phyloP scores from a whole-genome alignment of 371 early-diverging fungal species.

The Mortierella sp. region DNA sequence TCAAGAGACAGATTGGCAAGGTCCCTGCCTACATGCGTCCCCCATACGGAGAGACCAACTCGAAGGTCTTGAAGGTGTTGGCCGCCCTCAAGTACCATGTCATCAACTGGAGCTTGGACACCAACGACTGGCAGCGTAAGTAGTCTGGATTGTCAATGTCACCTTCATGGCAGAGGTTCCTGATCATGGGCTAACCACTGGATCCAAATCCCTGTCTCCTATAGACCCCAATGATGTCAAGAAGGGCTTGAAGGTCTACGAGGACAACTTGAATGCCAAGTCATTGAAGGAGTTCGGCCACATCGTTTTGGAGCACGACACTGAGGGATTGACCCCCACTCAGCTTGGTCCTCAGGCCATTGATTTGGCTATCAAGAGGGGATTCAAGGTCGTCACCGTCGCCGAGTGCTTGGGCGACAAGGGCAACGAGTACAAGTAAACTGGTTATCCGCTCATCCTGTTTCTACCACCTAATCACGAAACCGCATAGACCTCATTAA shows the following conservation, averaged over 20 bases:
- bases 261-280: too few relatives aligned
- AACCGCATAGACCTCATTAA: too few relatives aligned
- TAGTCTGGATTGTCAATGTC: too few relatives aligned
- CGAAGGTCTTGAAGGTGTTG: constrained; percentile 34
- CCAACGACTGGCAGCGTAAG: constrained; percentile 58
- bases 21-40: constrained; percentile 56
- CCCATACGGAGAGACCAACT: constrained; percentile 59
- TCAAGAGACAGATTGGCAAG: constrained; percentile 24
- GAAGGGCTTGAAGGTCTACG: neutral
- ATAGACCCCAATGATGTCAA: constrained; percentile 13
- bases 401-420: constrained; percentile 38
- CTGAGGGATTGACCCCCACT: constrained; percentile 10
- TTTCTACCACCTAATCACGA: neutral
- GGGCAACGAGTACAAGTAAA: too few relatives aligned
- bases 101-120: constrained; percentile 64
- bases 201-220: neutral
- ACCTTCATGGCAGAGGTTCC: too few relatives aligned
- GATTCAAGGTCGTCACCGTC: constrained; percentile 41
- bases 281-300: constrained; percentile 24
- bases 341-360: constrained; percentile 26
- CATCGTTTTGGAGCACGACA: constrained; percentile 36
- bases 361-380: constrained; percentile 9
- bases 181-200: too few relatives aligned
- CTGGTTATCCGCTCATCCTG: too few relatives aligned
- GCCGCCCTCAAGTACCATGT: constrained; percentile 58